Percentiles rank a stretch among this genome's conserved stretches.
phyloP scores from a whole-genome alignment of 495 filamentous ascomycete species.

The Amniculicola lignicola region DNA sequence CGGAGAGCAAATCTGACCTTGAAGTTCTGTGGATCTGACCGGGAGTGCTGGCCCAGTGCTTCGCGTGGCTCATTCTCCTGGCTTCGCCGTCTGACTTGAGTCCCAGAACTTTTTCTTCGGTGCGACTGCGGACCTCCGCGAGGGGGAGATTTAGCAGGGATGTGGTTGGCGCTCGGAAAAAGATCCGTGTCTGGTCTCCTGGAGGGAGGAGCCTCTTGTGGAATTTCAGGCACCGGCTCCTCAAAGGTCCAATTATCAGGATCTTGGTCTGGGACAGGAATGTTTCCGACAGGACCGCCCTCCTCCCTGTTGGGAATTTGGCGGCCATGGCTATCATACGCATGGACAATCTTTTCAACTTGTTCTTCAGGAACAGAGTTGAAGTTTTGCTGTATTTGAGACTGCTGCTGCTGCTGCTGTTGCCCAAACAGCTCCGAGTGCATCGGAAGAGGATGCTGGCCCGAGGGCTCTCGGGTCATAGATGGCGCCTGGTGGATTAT shows the following conservation, averaged over 20 bases:
- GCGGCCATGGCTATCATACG: constrained; percentile 55
- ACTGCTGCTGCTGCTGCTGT: constrained; percentile 20
- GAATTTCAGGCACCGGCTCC: constrained; percentile 55
- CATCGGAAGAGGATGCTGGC: constrained; percentile 24
- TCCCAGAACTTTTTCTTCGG: constrained; percentile 71
- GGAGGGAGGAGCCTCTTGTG: constrained; percentile 49
- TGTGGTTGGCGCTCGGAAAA: constrained; percentile 75
- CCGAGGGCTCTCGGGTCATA: constrained; percentile 33
- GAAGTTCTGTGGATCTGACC: constrained; percentile 67
- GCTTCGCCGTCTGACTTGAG: constrained; percentile 55
- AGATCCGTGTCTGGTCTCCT: constrained; percentile 76
- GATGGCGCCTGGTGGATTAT: constrained; percentile 31
- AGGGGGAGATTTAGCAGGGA: constrained; percentile 72
- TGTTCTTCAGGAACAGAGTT: constrained; percentile 53
- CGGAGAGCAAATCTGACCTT: constrained; percentile 89
- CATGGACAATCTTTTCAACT: constrained; percentile 55
- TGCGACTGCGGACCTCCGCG: constrained; percentile 60
- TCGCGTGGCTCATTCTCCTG: constrained; percentile 53
- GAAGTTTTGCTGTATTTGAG: constrained; percentile 24
- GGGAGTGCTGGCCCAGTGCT: constrained; percentile 42
- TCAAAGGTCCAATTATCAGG: constrained; percentile 90
- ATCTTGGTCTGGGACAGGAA: constrained; percentile 45
- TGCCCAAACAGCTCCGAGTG: constrained; percentile 19
- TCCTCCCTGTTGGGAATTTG: constrained; percentile 47
- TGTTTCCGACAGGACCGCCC: constrained; percentile 35